Conservation (phyloP, 208 protist species). For the Leishmania gerbilli region DNA sequence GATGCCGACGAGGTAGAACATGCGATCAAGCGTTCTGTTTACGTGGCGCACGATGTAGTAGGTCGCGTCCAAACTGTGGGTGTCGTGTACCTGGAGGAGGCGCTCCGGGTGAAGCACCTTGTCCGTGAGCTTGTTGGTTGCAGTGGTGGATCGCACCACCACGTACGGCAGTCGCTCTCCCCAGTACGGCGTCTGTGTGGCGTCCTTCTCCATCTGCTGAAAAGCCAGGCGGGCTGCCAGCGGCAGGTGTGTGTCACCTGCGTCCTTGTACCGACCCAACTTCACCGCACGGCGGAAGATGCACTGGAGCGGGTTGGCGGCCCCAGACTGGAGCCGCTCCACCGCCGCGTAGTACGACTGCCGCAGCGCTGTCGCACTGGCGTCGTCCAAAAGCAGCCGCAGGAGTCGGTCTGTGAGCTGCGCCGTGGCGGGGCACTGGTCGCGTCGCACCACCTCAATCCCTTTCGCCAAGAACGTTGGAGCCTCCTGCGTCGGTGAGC, state of each 20-base stretch:
- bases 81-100: conserved; percentile 41
- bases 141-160: conserved; percentile 41
- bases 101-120: conserved; percentile 59
- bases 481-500: conserved; percentile 90
- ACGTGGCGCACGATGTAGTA: conserved; percentile 86
- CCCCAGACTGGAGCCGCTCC: conserved; percentile 50
- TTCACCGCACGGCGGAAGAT: conserved; percentile 85
- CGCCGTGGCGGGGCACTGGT: conserved; percentile 96
- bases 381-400: conserved; percentile 54
- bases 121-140: conserved; percentile 21
- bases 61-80: conserved; percentile 47
- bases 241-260: conserved; percentile 41
- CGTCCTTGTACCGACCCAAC: conserved; percentile 60
- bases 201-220: conserved; percentile 61
- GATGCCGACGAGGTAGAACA: conserved; percentile 79
- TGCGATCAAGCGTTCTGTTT: conserved; percentile 75
- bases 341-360: conserved; percentile 41
- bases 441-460: conserved; percentile 98
- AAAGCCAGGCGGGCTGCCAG: conserved; percentile 65
- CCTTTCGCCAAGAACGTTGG: conserved; percentile 99
- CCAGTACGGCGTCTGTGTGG: conserved; percentile 65
- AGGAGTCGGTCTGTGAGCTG: conserved; percentile 47
- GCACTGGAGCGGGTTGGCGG: conserved; percentile 52
- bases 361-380: conserved; percentile 28
- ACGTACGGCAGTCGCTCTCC: conserved; percentile 81